Base-by-base conservation (phyloP, 2,329 filamentous ascomycete species). In the Clathrospora elynae region DNA sequence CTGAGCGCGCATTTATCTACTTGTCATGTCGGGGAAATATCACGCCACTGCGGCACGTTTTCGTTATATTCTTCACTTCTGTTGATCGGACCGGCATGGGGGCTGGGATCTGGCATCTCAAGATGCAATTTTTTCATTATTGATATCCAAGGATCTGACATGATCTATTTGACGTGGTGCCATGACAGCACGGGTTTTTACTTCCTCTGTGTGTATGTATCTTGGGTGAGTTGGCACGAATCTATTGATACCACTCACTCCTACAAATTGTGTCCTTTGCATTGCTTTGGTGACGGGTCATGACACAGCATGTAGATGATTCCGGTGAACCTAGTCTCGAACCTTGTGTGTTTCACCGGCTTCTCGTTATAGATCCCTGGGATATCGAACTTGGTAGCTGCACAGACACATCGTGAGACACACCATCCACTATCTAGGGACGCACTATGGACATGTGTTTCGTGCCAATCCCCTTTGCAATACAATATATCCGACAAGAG, bases 21-120 rank as follows among this genome's bases (percentile, higher is more conserved):
- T 29, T 18, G 26, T 34, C 33, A 35, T 35, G 32, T 23, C 23
- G 31, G 18, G 18, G n/a, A 23, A 24, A 42, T 17, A 46, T 42
- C 18, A 29, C 37, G 35, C 45, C 45, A 40, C 31, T 30, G 45
- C 31, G 35, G 41, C 39, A 48, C 40, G 28, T 20, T 46, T 35
- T 24, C 39, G 8, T 36, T 42, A 6, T 12, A 32, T 19, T n/a
- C 1, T 41, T 46, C 32, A 26, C 28, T 46, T 46, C 43, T 45
- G 17, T 28, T 30, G 31, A 31, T 35, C 31, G 35, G 20, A 36
- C 36, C 25, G 31, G 19, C 24, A 26, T 17, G 26, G 17, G 2
- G 31, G 30, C 25, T 22, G 42, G 17, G 43, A 37, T 46, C 43
- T 46, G 42, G 42, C 32, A 46, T 46, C 32, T 46, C 42, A 37